phyloP scores from a whole-genome alignment of 106 monocot genomes.

The Dioscorea zingiberensis region DNA sequence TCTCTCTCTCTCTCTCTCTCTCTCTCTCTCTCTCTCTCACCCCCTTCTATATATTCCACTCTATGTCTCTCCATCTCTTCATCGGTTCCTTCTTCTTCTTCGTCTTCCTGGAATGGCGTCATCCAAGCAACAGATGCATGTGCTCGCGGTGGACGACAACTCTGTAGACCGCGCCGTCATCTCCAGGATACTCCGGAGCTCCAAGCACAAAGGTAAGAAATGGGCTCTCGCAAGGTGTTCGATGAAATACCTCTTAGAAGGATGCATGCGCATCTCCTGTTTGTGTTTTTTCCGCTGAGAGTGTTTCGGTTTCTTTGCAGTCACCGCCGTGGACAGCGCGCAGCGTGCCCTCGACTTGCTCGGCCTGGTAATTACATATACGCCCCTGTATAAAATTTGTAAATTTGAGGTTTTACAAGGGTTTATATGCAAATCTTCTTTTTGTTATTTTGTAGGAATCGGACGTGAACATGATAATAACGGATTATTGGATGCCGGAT shows the following conservation, averaged over 20 bases:
- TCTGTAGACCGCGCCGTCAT: conserved; percentile 58
- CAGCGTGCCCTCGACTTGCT: conserved; percentile 53
- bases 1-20: too few species aligned
- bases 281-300: neutral
- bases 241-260: neutral
- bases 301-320: conserved; percentile 12
- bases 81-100: too few species aligned
- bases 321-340: conserved; percentile 37
- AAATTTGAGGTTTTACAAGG: too few species aligned
- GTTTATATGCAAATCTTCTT: too few species aligned
- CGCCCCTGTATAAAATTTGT: too few species aligned
- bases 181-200: conserved; percentile 36
- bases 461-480: conserved; percentile 75
- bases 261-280: neutral
- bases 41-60: too few species aligned
- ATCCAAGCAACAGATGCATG: conserved; percentile 23
- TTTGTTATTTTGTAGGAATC: conserved; percentile 32
- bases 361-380: conserved; percentile 14
- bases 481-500: conserved; percentile 93
- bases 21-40: too few species aligned
- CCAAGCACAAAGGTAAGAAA: conserved; percentile 37
- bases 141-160: conserved; percentile 79
- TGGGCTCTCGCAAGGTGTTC: neutral
- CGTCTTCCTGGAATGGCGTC: too few species aligned
- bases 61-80: too few species aligned